Evolutionary conservation across 176 grass and related monocot genomes (phyloP).

Genomic region (Hordeum marinum): DNA sequence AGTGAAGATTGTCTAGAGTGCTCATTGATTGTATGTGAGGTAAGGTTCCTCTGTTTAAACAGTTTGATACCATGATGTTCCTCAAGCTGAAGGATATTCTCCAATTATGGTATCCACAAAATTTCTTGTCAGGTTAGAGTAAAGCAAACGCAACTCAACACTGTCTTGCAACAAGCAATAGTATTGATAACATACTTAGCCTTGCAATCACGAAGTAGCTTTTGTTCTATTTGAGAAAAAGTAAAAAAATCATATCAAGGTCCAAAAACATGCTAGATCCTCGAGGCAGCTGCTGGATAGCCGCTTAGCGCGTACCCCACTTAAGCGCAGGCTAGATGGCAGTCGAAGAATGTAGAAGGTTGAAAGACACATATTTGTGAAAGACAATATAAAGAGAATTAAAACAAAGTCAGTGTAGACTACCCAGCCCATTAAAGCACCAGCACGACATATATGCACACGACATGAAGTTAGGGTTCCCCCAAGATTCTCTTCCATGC

Average conservation of each 20-base stretch:
- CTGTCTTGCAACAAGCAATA: not conserved
- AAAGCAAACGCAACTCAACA: not conserved
- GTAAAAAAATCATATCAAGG: not conserved
- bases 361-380: not conserved
- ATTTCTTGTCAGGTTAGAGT: not conserved
- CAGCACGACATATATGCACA: not conserved
- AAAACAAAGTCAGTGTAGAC: not conserved
- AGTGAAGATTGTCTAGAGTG: not conserved
- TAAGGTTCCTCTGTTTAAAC: not conserved
- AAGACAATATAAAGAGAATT: not conserved
- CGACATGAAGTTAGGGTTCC: not conserved
- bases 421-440: not conserved
- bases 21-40: not conserved
- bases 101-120: constrained; percentile 15
- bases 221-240: not conserved
- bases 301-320: not conserved
- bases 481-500: not conserved
- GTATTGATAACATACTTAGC: not conserved
- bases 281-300: not conserved
- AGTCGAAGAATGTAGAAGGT: not conserved
- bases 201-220: not conserved
- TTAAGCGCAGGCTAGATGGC: not conserved
- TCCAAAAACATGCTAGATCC: not conserved
- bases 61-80: not conserved
- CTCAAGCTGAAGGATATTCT: not conserved